Percentiles rank a stretch among this genome's conserved stretches.
phyloP scores from a whole-genome alignment of 179 eudicot species.

The Camellia oleifera region DNA sequence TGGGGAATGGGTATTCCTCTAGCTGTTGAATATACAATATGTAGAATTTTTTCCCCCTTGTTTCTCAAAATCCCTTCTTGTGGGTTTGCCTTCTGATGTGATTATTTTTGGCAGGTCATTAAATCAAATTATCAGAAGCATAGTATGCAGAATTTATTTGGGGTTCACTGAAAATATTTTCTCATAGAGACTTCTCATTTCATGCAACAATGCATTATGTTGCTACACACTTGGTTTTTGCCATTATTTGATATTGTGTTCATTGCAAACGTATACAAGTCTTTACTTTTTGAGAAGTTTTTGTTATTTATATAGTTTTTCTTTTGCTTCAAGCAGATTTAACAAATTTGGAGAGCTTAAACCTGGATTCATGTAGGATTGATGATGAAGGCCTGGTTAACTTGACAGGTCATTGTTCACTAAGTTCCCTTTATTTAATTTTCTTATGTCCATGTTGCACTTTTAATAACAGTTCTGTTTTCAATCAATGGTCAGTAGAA shows the following conservation, averaged over 20 bases:
- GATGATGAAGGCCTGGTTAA: constrained; percentile 71
- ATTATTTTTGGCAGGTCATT: not conserved
- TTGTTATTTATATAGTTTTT: not conserved
- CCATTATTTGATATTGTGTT: not conserved
- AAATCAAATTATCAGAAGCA: not conserved
- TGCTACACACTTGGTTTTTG: not conserved
- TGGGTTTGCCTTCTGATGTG: not conserved
- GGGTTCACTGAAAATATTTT: not conserved
- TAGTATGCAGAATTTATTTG: not conserved
- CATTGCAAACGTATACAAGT: not conserved
- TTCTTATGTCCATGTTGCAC: not conserved
- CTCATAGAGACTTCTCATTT: not conserved
- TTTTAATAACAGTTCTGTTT: not conserved
- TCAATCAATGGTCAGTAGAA: not conserved
- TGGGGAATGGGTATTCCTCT: not conserved
- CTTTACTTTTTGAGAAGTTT: not conserved
- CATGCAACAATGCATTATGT: not conserved
- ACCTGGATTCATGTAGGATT: constrained; percentile 88
- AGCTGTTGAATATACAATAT: not conserved
- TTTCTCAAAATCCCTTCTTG: not conserved
- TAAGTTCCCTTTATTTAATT: not conserved
- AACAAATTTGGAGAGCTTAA: constrained; percentile 68
- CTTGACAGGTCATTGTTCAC: constrained; percentile 60
- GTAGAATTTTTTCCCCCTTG: not conserved
- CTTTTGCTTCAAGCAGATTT: constrained; percentile 39